Evolutionary conservation across 768 basidiomycete genomes (phyloP), one percentile per base, ranked within the genome.

Genomic region (Antrodiella citrinella): DNA sequence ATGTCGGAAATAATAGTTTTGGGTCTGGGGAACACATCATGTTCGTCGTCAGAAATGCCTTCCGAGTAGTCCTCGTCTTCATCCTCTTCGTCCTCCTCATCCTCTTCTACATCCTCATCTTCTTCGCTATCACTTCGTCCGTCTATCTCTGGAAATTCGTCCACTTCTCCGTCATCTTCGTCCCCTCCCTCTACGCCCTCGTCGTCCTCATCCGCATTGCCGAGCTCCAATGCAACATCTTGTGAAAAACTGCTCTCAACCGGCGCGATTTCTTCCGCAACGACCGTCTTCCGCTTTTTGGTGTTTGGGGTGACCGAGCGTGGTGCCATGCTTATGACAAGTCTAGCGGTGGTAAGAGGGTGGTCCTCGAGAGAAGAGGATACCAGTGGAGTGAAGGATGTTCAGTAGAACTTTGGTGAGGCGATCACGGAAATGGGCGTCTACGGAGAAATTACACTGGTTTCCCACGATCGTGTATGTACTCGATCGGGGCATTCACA

Each of bases 1-100:
- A 93, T 84, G 51, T 81, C 71, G 38, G 90, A 92, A 48, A 83
- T 73, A 30, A 91, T 67, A 22, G 76, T 81, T 66, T 82, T 86
- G 41, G 82, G 67, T 64, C 76, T 78, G 21, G 85, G 86, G 57
- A 72, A 77, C 54, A 74, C 65, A 53, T 77, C 77, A 53, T 82
- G 63, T 58, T 78, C 76, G 43, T 76, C 68, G 51, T 57, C 60
- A 10, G 58, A 65, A 26, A 57, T 57, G 23, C 65, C 64, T 46
- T 67, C 66, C 18, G 67, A 62, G n/a, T n/a, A n/a, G 7, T 67
- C 65, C 22, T 65, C 71, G 12, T 61, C 62, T 19, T 68, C 64
- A 20, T 64, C 60, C 12, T 72, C 69, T 3, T 66, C 66, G n/a
- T 66, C 67, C 21, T 61, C 67, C 23, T 66, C 66, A 5, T 60